These are phyloP conservation scores for Tulasnella sp. DNA, from an alignment of 768 basidiomycete genomes.

Conservation along the genomic window DNA sequence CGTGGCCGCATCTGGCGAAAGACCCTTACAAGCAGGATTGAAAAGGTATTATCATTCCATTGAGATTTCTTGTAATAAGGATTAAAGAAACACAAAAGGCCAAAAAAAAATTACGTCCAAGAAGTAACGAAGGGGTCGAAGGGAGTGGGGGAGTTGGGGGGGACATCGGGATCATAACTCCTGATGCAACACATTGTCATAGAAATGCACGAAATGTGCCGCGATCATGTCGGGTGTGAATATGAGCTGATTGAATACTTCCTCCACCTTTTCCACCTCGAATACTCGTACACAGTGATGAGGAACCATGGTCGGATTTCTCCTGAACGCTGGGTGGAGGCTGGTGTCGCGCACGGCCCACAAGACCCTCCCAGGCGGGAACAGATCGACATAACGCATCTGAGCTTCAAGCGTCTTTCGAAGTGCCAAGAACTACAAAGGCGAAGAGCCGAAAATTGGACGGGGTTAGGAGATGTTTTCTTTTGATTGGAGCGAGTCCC, in stretches of 20 bases:
- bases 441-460: neutral
- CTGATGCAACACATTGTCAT: conserved; percentile 64
- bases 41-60: too few species aligned
- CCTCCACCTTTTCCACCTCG: conserved; percentile 64
- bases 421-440: conserved; percentile 57
- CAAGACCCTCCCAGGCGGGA: conserved; percentile 64
- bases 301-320: conserved; percentile 12
- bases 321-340: conserved; percentile 47
- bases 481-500: too few species aligned
- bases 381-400: conserved; percentile 59
- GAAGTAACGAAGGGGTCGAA: neutral
- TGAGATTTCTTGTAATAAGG: too few species aligned
- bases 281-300: conserved; percentile 52
- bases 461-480: too few species aligned
- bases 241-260: conserved; percentile 68
- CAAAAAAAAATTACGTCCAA: neutral
- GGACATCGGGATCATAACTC: neutral
- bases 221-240: conserved; percentile 71
- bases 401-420: conserved; percentile 79
- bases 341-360: conserved; percentile 72
- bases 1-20: too few species aligned
- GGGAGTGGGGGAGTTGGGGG: neutral
- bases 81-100: too few species aligned
- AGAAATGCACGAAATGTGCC: conserved; percentile 70
- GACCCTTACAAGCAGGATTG: too few species aligned